These are phyloP conservation scores for Trichoderma citrinoviride DNA, from an alignment of 2,329 filamentous ascomycete genomes.

Conservation along the genomic window DNA sequence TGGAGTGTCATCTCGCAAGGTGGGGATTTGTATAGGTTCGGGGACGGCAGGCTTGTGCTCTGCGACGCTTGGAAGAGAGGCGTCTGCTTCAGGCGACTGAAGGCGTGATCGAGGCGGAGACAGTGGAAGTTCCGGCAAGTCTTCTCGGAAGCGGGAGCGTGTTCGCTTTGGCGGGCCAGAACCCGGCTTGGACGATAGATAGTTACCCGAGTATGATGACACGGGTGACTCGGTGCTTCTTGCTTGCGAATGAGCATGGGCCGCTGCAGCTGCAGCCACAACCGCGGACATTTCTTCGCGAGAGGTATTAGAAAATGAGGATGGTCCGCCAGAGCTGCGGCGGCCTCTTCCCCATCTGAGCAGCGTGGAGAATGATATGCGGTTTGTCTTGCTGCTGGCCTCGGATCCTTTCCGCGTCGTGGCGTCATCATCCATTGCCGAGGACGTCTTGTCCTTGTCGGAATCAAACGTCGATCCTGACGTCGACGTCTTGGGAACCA, in stretches of 20 bases:
- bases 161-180: conserved; percentile 67
- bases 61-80: conserved; percentile 36
- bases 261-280: conserved; percentile 37
- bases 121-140: conserved; percentile 79
- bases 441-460: conserved; percentile 38
- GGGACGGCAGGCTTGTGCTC: conserved; percentile 30
- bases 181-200: conserved; percentile 36
- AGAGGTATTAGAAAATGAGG: conserved; percentile 90
- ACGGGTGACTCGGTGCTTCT: conserved; percentile 23
- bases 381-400: conserved; percentile 45
- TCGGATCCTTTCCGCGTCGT: conserved; percentile 55
- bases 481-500: conserved; percentile 47
- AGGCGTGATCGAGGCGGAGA: conserved; percentile 83
- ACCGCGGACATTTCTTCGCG: conserved; percentile 70
- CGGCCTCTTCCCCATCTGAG: conserved; percentile 68
- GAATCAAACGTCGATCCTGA: conserved; percentile 50
- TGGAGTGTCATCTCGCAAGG: conserved; percentile 45
- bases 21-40: conserved; percentile 30
- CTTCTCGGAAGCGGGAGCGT: conserved; percentile 87
- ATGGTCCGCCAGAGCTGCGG: conserved; percentile 55
- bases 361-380: conserved; percentile 66
- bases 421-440: conserved; percentile 47
- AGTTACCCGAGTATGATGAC: conserved; percentile 26
- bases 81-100: conserved; percentile 69
- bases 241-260: conserved; percentile 33